Conservation (phyloP, 306 rosid species). For the Astragalus membranaceus region DNA sequence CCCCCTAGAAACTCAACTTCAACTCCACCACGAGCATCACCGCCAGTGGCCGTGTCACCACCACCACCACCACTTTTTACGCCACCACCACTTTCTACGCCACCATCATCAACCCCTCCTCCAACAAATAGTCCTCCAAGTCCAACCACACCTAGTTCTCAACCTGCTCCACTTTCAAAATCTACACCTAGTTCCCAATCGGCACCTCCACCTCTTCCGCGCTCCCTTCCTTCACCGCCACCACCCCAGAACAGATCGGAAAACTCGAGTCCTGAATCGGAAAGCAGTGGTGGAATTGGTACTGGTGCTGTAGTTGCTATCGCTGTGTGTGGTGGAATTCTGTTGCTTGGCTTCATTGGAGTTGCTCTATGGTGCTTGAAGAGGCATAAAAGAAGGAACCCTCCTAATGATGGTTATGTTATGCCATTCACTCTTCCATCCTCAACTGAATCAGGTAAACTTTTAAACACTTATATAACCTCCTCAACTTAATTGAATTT, state of each 20-base stretch:
- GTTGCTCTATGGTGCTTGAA: constrained; percentile 56
- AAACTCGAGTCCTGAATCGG: constrained; percentile 26
- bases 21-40: constrained; percentile 34
- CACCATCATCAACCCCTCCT: constrained; percentile 39
- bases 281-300: constrained; percentile 34
- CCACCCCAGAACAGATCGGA: constrained; percentile 24
- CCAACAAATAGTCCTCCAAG: constrained; percentile 26
- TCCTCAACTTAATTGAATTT: no score
- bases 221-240: constrained; percentile 20
- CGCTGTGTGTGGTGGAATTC: constrained; percentile 35
- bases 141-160: constrained; percentile 32
- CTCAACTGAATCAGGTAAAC: constrained; percentile 62
- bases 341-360: constrained; percentile 55
- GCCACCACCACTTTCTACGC: not conserved
- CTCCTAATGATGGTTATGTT: constrained; percentile 49
- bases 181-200: constrained; percentile 26
- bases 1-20: constrained; percentile 40
- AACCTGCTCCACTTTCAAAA: constrained; percentile 35
- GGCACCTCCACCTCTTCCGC: constrained; percentile 50
- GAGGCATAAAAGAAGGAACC: constrained; percentile 42
- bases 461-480: not conserved
- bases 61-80: constrained; percentile 29
- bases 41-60: constrained; percentile 19
- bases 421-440: constrained; percentile 50
- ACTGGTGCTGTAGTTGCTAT: constrained; percentile 51